Base-by-base conservation (phyloP, 192 early-diverging fungal genomes). In the Borealophlyctis nickersoniae region DNA sequence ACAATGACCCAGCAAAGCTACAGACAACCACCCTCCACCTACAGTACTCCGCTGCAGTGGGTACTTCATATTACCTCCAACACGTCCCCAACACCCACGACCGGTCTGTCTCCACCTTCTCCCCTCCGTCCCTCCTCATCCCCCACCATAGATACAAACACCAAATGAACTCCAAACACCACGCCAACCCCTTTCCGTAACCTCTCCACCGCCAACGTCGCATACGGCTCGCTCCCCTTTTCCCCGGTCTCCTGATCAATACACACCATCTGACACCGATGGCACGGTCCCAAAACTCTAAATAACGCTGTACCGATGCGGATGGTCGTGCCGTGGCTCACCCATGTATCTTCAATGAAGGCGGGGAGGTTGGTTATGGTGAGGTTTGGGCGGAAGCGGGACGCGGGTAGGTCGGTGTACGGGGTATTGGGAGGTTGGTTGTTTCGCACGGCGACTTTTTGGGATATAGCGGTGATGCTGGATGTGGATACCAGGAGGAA, bases 231-330 rank as follows among this genome's bases (percentile, higher is more conserved):
- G 27, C 77, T 77, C 22, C 81, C 72, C 55, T 73, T 67, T 54
- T 74, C 60, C 4, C 76, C 84, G 16, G 84, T 88, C 48, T 74
- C 70, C 50, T 86, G 87, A 61, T 92, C 81, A 26, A 90, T 76
- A 36, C 84, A 86, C n/a, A 90, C 79, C 84, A 91, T 87, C 56
- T 86, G 81, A 75, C 89, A 91, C 14, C 89, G 81, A 7, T 69
- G 68, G 65, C 89, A 91, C 1, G 81, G 87, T 2, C 84, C 86
- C 22, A 78, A 30, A 2, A 86, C 74, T 54, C 67, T 59, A 0
- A 78, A 45, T n/a, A n/a, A 74, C 24, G 16, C 23, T 28, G 0
- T 64, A 24, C 48, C 52, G 52, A 4, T 56, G 3, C 62, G 36
- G 45, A 52, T 62, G 50, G 62, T 33, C 29, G 29, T 59, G 36